Evolutionary conservation across 345 rosid species (phyloP).

Genomic region (Gossypium mustelinum): DNA sequence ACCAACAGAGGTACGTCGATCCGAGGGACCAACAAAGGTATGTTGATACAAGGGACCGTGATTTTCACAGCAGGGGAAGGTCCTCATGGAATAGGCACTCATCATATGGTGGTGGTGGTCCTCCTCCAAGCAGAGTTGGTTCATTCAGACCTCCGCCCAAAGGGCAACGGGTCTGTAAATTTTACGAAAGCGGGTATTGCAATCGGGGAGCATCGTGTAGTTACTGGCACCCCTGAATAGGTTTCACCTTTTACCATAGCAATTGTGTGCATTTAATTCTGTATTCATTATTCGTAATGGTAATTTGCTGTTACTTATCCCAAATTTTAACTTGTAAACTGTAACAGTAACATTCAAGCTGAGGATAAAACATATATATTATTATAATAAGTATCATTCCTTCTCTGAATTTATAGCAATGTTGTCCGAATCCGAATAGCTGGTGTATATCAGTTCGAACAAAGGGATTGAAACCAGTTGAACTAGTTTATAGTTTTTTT

Average conservation of each 20-base stretch:
- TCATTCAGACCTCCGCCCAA: constrained; percentile 52
- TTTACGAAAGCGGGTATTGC: constrained; percentile 65
- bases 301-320: constrained; percentile 15
- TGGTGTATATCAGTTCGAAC: too few relatives aligned
- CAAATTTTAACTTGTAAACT: constrained; percentile 23
- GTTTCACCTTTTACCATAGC: not conserved
- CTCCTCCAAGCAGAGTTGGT: constrained; percentile 43
- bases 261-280: constrained; percentile 24
- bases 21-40: constrained; percentile 13
- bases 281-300: constrained; percentile 28
- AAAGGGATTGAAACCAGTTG: too few relatives aligned
- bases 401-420: not conserved
- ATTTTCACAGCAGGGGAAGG: constrained; percentile 44
- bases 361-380: constrained; percentile 10
- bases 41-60: constrained; percentile 52
- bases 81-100: constrained; percentile 42
- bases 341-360: constrained; percentile 20
- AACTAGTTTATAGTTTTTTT: too few relatives aligned
- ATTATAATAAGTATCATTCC: not conserved
- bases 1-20: not conserved
- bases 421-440: too few relatives aligned
- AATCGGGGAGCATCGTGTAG: constrained; percentile 75
- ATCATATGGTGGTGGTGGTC: constrained; percentile 28
- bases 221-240: constrained; percentile 63
- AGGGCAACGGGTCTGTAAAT: constrained; percentile 79